Evolutionary conservation across 768 basidiomycete genomes (phyloP).

Genomic region (Trichaptum fuscoviolaceum): DNA sequence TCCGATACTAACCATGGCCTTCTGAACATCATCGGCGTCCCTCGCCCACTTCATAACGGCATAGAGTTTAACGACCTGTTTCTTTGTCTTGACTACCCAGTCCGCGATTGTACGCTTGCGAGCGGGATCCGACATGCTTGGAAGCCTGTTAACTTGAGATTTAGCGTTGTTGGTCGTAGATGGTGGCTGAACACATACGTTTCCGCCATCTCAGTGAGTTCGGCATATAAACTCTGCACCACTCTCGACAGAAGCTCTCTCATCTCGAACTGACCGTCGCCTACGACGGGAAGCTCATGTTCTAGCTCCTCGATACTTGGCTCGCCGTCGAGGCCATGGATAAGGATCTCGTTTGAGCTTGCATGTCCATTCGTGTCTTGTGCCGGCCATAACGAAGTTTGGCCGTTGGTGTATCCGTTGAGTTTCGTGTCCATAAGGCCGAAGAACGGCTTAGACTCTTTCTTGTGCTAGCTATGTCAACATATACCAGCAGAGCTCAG

Average conservation of each 20-base stretch:
- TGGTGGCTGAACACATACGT: conserved; percentile 49
- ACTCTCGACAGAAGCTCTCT: conserved; percentile 73
- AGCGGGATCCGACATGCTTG: conserved; percentile 75
- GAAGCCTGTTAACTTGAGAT: conserved; percentile 43
- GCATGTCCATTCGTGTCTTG: conserved; percentile 26
- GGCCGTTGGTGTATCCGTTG: neutral
- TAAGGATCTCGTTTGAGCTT: conserved; percentile 20
- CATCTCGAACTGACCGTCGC: conserved; percentile 69
- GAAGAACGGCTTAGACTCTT: neutral
- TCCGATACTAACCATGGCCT: conserved; percentile 61
- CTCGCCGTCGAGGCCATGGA: conserved; percentile 19
- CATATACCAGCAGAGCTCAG: neutral
- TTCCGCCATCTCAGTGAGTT: conserved; percentile 78
- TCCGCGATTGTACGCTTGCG: conserved; percentile 80
- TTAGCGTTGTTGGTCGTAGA: conserved; percentile 2
- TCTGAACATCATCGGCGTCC: conserved; percentile 79
- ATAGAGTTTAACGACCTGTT: conserved; percentile 85
- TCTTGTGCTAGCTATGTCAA: neutral
- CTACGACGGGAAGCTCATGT: conserved; percentile 65
- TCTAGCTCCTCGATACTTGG: conserved; percentile 55
- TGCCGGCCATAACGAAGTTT: neutral
- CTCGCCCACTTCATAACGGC: conserved; percentile 84
- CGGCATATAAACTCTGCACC: conserved; percentile 75
- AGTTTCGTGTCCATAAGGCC: neutral
- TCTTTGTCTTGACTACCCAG: conserved; percentile 87